A percentile compares a stretch with the other conserved stretches of the same genome.
phyloP scores from a whole-genome alignment of 306 rosid genomes.

The Biancaea sappan region DNA sequence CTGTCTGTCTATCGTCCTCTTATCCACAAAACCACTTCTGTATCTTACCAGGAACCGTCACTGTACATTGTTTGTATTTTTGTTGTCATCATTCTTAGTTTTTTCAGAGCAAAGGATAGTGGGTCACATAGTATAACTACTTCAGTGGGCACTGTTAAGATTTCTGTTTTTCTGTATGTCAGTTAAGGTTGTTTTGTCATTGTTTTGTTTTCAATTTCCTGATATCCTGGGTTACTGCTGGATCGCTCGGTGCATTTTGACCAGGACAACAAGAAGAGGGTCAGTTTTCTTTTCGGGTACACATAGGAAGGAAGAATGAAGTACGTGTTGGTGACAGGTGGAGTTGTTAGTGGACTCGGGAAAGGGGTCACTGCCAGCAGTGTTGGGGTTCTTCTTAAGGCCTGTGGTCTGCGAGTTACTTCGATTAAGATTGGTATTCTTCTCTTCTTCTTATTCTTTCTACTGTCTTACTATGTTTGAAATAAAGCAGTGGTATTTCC shows the following conservation, averaged over 20 bases:
- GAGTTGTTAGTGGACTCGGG: constrained; percentile 94
- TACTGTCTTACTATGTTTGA: neutral
- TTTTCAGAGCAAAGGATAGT: constrained; percentile 46
- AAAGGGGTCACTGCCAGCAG: constrained; percentile 94
- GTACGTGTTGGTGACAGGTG: constrained; percentile 92
- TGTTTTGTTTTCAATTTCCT: constrained; percentile 37
- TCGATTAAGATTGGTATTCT: constrained; percentile 83
- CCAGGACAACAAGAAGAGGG: constrained; percentile 43
- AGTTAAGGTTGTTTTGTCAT: constrained; percentile 26
- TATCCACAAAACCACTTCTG: constrained; percentile 15
- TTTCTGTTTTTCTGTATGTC: constrained; percentile 15
- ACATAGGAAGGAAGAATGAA: constrained; percentile 55
- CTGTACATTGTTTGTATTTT: constrained; percentile 1
- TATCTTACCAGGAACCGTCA: neutral
- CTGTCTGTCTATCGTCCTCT: neutral
- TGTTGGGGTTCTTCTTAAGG: constrained; percentile 76
- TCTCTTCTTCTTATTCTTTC: neutral
- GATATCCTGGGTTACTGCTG: constrained; percentile 37
- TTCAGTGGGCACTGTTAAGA: constrained; percentile 4
- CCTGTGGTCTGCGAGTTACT: constrained; percentile 87
- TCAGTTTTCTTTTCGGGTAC: constrained; percentile 17
- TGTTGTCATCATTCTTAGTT: constrained; percentile 35
- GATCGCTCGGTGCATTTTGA: constrained; percentile 43
- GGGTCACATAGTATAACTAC: constrained; percentile 32
- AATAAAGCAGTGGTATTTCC: neutral